These are phyloP conservation scores for Dioszegia crocea DNA, from an alignment of 768 basidiomycete genomes.

Conservation along the genomic window DNA sequence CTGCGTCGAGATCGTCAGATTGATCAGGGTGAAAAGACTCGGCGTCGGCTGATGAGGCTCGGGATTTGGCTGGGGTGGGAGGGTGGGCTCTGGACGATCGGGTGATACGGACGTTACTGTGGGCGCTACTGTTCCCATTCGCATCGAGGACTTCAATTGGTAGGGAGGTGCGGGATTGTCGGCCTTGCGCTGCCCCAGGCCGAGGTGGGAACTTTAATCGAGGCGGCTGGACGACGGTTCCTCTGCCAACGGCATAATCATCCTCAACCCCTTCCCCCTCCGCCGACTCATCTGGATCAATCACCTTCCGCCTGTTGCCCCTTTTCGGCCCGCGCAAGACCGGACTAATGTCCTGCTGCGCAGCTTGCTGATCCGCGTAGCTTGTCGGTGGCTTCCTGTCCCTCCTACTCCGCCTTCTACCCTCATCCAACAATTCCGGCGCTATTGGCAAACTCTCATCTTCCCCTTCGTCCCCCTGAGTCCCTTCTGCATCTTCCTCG, in stretches of 20 bases:
- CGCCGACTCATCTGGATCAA: constrained; percentile 8
- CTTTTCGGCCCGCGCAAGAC: neutral
- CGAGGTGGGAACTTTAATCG: constrained; percentile 31
- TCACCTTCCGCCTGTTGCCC: neutral
- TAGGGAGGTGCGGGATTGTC: neutral
- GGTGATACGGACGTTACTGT: neutral
- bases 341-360: constrained; percentile 3
- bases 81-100: neutral
- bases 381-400: constrained; percentile 1
- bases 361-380: neutral
- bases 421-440: neutral
- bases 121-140: neutral
- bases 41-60: constrained; percentile 19
- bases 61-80: neutral
- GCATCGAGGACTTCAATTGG: too few species aligned
- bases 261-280: constrained; percentile 17
- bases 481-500: neutral
- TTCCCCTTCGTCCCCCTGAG: neutral
- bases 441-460: neutral
- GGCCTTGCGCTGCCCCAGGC: constrained; percentile 11
- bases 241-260: constrained; percentile 14
- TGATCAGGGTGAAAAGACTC: constrained; percentile 27
- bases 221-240: constrained; percentile 9
- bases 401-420: neutral
- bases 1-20: neutral